Conservation (phyloP, 176 grass and related monocot species). For the Aegilops bicornis region DNA sequence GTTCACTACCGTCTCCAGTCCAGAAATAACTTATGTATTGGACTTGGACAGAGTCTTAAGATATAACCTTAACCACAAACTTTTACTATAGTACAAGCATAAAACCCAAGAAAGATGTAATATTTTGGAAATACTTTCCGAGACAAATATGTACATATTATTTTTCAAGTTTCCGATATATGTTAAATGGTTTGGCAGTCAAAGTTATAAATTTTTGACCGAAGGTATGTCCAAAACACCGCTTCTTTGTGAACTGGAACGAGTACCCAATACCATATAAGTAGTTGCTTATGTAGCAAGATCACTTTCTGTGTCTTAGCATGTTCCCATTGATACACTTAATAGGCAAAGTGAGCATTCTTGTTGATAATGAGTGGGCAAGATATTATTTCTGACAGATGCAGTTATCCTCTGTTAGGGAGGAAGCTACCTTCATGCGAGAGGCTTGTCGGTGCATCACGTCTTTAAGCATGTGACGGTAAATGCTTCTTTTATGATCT, state of each 20-base stretch:
- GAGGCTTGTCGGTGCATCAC: constrained; percentile 78
- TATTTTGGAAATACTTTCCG: background rate
- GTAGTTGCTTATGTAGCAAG: background rate
- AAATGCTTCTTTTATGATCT: constrained; percentile 35
- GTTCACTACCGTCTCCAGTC: background rate
- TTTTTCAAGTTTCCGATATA: background rate
- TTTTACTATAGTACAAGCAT: background rate
- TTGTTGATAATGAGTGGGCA: background rate
- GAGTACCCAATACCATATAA: background rate
- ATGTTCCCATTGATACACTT: constrained; percentile 5
- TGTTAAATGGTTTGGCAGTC: background rate
- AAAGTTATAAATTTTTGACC: background rate
- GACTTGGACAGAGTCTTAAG: background rate
- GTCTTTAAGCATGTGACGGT: constrained; percentile 87
- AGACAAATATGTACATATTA: background rate
- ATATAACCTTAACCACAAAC: background rate
- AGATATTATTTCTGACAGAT: constrained; percentile 32
- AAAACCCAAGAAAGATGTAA: background rate
- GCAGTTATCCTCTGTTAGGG: constrained; percentile 51
- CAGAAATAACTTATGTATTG: background rate
- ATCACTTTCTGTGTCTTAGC: constrained; percentile 12
- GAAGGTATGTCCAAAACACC: background rate
- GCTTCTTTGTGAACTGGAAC: background rate
- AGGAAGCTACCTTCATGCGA: constrained; percentile 84
- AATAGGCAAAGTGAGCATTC: background rate